These are phyloP conservation scores for Wickerhamomyces sp. DNA, from an alignment of 1,139 yeast species.

Conservation along the genomic window DNA sequence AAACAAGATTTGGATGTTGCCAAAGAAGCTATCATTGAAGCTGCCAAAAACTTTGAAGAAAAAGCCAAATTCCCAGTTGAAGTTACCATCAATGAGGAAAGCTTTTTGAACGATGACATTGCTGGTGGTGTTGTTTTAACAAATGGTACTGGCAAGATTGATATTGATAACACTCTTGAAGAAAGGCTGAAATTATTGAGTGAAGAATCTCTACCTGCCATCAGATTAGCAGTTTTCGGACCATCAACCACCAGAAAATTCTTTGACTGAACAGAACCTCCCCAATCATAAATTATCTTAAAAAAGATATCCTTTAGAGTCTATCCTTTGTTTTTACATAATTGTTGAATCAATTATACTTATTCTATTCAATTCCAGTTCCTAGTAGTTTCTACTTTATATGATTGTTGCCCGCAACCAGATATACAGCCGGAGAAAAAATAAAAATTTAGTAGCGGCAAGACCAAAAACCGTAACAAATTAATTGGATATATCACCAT, in stretches of 20 bases:
- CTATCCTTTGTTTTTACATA: too few species aligned
- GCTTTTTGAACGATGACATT: constrained; percentile 52
- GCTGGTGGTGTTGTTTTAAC: constrained; percentile 84
- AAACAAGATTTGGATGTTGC: constrained; percentile 63
- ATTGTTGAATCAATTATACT: too few species aligned
- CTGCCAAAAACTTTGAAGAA: constrained; percentile 58
- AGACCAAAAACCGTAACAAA: too few species aligned
- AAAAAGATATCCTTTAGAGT: too few species aligned
- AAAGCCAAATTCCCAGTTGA: constrained; percentile 48
- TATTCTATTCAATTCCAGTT: background rate
- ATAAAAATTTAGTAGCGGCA: too few species aligned
- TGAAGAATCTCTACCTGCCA: constrained; percentile 86
- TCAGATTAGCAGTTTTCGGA: constrained; percentile 88
- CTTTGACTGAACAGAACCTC: constrained; percentile 52
- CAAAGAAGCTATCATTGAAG: constrained; percentile 56
- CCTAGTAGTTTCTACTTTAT: background rate
- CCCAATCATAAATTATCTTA: too few species aligned
- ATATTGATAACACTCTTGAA: constrained; percentile 86
- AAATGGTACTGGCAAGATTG: constrained; percentile 76
- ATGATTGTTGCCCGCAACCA: background rate
- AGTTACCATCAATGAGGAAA: constrained; percentile 48
- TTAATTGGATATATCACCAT: too few species aligned
- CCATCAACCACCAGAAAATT: constrained; percentile 83
- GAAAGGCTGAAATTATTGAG: constrained; percentile 84
- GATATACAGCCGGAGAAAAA: background rate